Percentiles rank a stretch among this genome's conserved stretches.
These are phyloP conservation scores for Puccinellia tenuiflora DNA, from an alignment of 176 grass and related monocot genomes.

Conservation along the genomic window DNA sequence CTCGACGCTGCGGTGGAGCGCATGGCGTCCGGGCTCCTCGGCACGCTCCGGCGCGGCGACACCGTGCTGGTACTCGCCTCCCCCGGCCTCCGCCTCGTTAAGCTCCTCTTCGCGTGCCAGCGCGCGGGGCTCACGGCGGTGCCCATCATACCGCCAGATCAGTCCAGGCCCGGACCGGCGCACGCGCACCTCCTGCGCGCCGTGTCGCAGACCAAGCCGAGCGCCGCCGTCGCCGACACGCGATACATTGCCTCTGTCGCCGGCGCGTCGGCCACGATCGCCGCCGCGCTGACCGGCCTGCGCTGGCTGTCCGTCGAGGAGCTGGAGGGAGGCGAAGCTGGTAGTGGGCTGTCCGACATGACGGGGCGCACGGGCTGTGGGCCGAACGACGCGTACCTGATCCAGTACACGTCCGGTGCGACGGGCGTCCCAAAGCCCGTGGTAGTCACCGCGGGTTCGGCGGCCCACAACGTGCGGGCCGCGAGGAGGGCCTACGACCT, in stretches of 20 bases:
- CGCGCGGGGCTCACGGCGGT: conserved; percentile 49
- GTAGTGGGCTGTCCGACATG: background rate
- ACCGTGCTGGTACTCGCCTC: conserved; percentile 50
- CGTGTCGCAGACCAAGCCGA: conserved; percentile 38
- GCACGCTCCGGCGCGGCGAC: conserved; percentile 23
- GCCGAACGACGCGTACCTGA: conserved; percentile 24
- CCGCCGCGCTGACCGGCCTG: background rate
- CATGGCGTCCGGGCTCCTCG: conserved; percentile 48
- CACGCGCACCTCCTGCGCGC: conserved; percentile 43
- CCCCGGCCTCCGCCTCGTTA: conserved; percentile 36
- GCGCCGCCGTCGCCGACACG: conserved; percentile 29
- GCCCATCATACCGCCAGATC: conserved; percentile 41
- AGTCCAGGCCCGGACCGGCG: background rate
- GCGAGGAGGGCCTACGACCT: conserved; percentile 55
- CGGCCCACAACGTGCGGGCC: conserved; percentile 38
- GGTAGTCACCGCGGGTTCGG: conserved; percentile 41
- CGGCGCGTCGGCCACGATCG: background rate
- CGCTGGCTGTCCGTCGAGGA: conserved; percentile 40
- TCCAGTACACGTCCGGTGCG: conserved; percentile 68
- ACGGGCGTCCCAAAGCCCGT: conserved; percentile 53
- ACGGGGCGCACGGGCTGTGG: conserved; percentile 11
- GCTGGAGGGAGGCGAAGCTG: background rate
- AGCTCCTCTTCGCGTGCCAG: conserved; percentile 61
- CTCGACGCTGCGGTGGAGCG: conserved; percentile 23
- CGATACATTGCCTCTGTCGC: background rate